Evolutionary conservation across 768 basidiomycete genomes (phyloP).

Genomic region (Pilatotrama ljubarskyi): DNA sequence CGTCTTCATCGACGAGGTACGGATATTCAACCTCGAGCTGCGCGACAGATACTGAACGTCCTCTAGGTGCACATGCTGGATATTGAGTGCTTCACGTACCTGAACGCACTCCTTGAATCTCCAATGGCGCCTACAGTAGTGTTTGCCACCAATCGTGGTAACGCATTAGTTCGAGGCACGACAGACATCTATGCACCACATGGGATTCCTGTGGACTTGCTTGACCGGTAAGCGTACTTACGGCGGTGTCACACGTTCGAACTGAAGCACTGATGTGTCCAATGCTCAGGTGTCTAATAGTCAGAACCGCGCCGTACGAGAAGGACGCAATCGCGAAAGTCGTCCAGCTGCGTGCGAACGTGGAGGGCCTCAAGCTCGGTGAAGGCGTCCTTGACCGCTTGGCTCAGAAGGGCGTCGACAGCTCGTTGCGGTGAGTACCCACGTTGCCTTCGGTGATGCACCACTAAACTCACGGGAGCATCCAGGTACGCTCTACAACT

Average conservation of each 20-base stretch:
- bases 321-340: constrained; percentile 86
- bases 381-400: constrained; percentile 77
- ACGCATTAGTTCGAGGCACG: constrained; percentile 90
- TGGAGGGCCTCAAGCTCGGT: constrained; percentile 81
- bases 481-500: constrained; percentile 87
- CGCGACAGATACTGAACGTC: not conserved
- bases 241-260: not conserved
- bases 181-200: constrained; percentile 90
- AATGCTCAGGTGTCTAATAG: constrained; percentile 81
- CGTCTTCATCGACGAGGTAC: constrained; percentile 97
- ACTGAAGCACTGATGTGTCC: not conserved
- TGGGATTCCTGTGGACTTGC: constrained; percentile 89
- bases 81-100: constrained; percentile 98
- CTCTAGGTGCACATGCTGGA: constrained; percentile 98
- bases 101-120: constrained; percentile 93
- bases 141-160: constrained; percentile 93
- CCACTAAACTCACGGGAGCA: not conserved
- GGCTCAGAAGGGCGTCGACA: constrained; percentile 78
- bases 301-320: constrained; percentile 84
- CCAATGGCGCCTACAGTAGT: constrained; percentile 98
- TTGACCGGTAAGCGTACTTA: constrained; percentile 69
- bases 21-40: not conserved
- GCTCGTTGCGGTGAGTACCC: constrained; percentile 67
- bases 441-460: not conserved
- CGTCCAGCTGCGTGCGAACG: constrained; percentile 79